Base-by-base conservation (phyloP, 441 rosid genomes). In the Caryocar brasiliense region DNA sequence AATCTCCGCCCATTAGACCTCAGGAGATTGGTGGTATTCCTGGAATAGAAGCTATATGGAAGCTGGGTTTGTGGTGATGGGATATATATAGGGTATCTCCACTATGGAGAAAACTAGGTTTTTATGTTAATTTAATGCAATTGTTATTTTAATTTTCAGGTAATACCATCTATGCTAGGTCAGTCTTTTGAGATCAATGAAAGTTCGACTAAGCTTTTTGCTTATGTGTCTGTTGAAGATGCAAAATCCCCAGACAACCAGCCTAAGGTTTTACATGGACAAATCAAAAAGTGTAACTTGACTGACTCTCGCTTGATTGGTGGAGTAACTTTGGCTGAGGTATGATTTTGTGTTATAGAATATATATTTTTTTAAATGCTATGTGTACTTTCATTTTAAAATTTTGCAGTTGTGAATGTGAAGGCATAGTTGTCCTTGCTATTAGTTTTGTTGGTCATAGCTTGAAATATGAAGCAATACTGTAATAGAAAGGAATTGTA, bases 291-390 rank as follows among this genome's bases (percentile, higher is more conserved):
- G 63, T 89, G 85, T 61, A 86, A 86, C 63, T 66, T 93, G 35
- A 81, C 83, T 8, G 74, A 74, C 55, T 71, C 79, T 20, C 75
- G 78, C 53, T 51, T 86, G 30, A 59, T 60, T 25, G 83, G 84
- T 41, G 84, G 83, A 57, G 59, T 76, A 11, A 76, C 70, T 51
- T 68, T 93, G 68, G 75, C 74, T 61, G 95, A 89, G 97, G 99
- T 77, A 30, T 25, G 36, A 11, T 37, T 32, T 33, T 22, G 13
- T 32, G 13, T 66, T 6, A 25, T 66, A 21, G 14, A 63, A 24
- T 51, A n/a, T n/a, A n/a, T n/a, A n/a, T n/a, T n/a, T n/a, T n/a
- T n/a, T n/a, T n/a, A n/a, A n/a, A n/a, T n/a, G n/a, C n/a, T n/a
- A n/a, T n/a, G n/a, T n/a, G n/a, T n/a, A n/a, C n/a, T n/a, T n/a